These are phyloP conservation scores for Penicillium maclennaniae DNA, from an alignment of 495 filamentous ascomycete genomes.

Conservation along the genomic window DNA sequence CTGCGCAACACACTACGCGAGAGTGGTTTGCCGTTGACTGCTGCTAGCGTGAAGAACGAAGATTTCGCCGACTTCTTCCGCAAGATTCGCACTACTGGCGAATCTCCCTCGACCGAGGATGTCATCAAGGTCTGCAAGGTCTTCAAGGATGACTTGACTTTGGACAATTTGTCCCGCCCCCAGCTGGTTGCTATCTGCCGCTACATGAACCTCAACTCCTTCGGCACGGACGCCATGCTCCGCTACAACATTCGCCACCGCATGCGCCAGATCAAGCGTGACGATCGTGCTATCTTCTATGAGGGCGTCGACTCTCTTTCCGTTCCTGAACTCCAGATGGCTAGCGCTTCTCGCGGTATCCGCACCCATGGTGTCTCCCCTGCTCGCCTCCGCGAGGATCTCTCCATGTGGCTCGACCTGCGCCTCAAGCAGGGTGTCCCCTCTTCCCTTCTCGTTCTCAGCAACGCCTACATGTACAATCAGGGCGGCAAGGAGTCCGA, in stretches of 20 bases:
- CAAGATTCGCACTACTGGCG: constrained; percentile 89
- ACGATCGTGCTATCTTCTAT: constrained; percentile 90
- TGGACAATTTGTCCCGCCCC: constrained; percentile 94
- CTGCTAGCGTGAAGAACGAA: constrained; percentile 81
- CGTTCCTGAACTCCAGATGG: constrained; percentile 89
- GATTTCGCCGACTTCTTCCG: constrained; percentile 98
- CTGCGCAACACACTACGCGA: constrained; percentile 87
- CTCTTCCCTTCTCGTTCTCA: constrained; percentile 89
- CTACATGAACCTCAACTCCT: constrained; percentile 96
- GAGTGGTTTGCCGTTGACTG: constrained; percentile 82
- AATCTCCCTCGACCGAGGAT: constrained; percentile 80
- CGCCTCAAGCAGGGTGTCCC: constrained; percentile 89
- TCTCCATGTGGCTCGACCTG: constrained; percentile 92
- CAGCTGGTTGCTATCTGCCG: constrained; percentile 97
- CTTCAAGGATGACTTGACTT: constrained; percentile 96
- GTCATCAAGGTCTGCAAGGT: constrained; percentile 99
- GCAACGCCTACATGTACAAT: constrained; percentile 94
- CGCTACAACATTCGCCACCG: constrained; percentile 96
- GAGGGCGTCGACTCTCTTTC: constrained; percentile 92
- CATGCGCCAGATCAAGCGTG: constrained; percentile 98
- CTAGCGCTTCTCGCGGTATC: constrained; percentile 84
- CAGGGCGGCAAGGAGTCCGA: constrained; percentile 80
- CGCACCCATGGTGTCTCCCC: constrained; percentile 89
- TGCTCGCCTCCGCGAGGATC: constrained; percentile 80
- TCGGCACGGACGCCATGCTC: constrained; percentile 94